Evolutionary conservation across 305 asterid genomes (phyloP).

Genomic region (Rubia tinctorum): DNA sequence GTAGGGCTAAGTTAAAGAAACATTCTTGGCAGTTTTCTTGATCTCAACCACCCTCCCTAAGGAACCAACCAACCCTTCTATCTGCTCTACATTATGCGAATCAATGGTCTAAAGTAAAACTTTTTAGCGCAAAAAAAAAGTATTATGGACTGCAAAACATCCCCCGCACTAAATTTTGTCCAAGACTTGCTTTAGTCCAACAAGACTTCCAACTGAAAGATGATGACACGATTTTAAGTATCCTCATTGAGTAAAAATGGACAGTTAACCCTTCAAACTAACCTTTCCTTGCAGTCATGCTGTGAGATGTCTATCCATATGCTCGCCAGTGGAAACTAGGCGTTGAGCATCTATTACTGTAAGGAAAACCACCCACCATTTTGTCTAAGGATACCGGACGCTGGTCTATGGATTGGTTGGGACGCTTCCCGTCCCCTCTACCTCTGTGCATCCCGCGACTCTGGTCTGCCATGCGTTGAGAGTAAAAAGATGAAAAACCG

Average conservation of each 20-base stretch:
- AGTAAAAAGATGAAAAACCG: neutral
- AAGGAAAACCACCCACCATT: neutral
- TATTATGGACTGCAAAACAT: neutral
- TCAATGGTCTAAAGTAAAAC: constrained; percentile 4
- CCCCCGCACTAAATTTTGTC: neutral
- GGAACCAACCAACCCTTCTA: constrained; percentile 14
- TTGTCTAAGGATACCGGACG: constrained; percentile 5
- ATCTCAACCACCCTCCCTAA: constrained; percentile 14
- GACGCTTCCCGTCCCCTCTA: neutral
- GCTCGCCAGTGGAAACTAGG: constrained; percentile 4
- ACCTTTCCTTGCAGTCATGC: neutral
- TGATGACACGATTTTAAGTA: neutral
- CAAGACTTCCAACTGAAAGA: neutral
- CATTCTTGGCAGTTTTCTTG: constrained; percentile 2
- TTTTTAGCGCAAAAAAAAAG: neutral
- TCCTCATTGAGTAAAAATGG: too few species aligned
- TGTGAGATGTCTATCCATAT: constrained; percentile 3
- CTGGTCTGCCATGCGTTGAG: neutral
- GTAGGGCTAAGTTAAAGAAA: constrained; percentile 10
- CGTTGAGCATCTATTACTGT: neutral
- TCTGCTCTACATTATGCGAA: constrained; percentile 13
- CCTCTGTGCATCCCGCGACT: neutral
- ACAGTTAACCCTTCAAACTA: neutral
- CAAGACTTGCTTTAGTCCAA: neutral
- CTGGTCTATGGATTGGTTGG: neutral